Base-by-base conservation (phyloP, 2,329 filamentous ascomycete genomes). In the Hypoxylon sp. region DNA sequence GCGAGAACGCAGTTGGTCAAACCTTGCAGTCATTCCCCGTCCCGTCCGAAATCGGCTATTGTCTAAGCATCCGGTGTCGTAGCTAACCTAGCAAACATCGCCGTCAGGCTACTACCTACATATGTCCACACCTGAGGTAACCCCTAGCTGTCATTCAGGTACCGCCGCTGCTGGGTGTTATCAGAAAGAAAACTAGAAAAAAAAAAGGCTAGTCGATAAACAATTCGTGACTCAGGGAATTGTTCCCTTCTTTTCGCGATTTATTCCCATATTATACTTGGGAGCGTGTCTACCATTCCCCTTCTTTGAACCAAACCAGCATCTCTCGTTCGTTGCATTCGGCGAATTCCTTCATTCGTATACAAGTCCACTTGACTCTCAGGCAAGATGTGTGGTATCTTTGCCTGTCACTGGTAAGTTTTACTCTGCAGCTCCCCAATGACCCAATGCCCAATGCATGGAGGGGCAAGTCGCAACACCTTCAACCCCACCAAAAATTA, bases 351-450 rank as follows among this genome's bases (percentile, higher is more conserved):
- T 56, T 39, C 61, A 17, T 30, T 56, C 17, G 49, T 57, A 65
- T 44, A 55, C 17, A 13, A 39, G 28, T 47, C 17, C 19, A 44
- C 24, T 28, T 49, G 64, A 44, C 44, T 52, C 72, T 67, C 84
- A 91, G 78, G 76, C 84, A 91, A 79, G 74, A 97, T 97, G 93
- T 97, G 93, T 90, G 93, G 93, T 80, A 97, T 97, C 77, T 97
- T 97, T 80, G 94, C 93, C 74, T 97, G 94, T 82, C 92, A 97
- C 81, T 85, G 87, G 93, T 97, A 82, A 78, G 89, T 85, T 62
- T 57, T 52, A 54, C 34, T 50, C 39, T 37, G 48, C 24, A 19
- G 15, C n/a, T 57, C 30, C 20, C 30, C 17, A 37, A 44, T 37
- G 26, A 34, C 3, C 32, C 41, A 49, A 41, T 53, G 26, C 22